A percentile compares a stretch with the other conserved stretches of the same genome.
These are phyloP conservation scores for Immersiella caudata DNA, from an alignment of 495 filamentous ascomycete species.

Conservation along the genomic window DNA sequence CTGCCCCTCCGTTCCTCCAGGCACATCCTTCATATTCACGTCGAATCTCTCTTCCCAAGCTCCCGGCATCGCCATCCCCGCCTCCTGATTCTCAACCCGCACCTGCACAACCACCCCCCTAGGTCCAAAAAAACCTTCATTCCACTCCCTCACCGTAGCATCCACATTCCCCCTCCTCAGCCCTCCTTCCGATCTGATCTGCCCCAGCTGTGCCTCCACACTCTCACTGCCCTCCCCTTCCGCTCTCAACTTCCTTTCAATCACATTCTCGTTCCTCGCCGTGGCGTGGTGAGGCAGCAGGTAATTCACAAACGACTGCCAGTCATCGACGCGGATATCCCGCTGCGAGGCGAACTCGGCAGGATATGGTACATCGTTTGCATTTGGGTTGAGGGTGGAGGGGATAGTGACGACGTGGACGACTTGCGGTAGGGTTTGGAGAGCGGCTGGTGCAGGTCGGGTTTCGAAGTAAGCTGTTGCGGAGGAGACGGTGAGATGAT, in stretches of 20 bases:
- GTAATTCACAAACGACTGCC: conserved; percentile 55
- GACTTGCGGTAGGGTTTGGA: conserved; percentile 19
- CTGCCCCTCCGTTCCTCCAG: not conserved
- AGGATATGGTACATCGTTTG: conserved; percentile 41
- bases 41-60: conserved; percentile 33
- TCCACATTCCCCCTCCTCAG: conserved; percentile 30
- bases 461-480: conserved; percentile 46
- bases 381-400: conserved; percentile 29
- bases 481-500: conserved; percentile 32
- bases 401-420: conserved; percentile 31
- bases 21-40: not conserved
- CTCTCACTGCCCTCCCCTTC: conserved; percentile 24
- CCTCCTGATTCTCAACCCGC: not conserved
- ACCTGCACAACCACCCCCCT: conserved; percentile 32
- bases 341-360: conserved; percentile 28
- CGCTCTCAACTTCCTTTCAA: conserved; percentile 43
- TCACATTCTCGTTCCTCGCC: conserved; percentile 35
- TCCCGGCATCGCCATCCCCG: conserved; percentile 31
- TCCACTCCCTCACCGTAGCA: conserved; percentile 51
- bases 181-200: conserved; percentile 23
- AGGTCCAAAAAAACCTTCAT: conserved; percentile 52
- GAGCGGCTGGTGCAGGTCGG: conserved; percentile 32
- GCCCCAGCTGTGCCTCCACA: conserved; percentile 40
- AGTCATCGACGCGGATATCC: conserved; percentile 49
- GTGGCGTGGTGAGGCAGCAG: conserved; percentile 39